phyloP scores from a whole-genome alignment of 2,329 filamentous ascomycete species.

The Onygenales sp. region DNA sequence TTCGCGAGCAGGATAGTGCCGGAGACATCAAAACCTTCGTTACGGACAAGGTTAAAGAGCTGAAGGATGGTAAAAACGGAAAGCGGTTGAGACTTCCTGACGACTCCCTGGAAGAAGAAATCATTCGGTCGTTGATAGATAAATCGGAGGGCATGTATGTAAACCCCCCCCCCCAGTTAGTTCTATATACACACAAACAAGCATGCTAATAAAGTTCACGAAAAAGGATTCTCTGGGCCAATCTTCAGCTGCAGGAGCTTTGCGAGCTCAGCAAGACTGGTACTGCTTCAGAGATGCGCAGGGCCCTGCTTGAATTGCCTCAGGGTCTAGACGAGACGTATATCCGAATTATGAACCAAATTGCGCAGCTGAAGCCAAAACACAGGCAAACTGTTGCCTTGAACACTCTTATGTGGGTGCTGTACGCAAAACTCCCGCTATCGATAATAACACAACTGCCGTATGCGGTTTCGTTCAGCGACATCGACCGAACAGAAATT shows the following conservation, averaged over 20 bases:
- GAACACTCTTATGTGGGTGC: neutral
- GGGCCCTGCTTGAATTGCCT: neutral
- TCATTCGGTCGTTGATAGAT: neutral
- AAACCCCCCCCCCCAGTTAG: neutral
- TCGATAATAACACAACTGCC: neutral
- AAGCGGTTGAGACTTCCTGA: neutral
- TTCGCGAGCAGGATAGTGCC: neutral
- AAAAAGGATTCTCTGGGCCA: constrained; percentile 1
- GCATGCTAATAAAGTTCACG: neutral
- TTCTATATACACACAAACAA: neutral
- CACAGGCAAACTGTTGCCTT: neutral
- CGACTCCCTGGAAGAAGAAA: neutral
- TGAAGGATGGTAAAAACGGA: neutral
- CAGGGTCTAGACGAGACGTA: neutral
- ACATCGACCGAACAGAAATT: neutral
- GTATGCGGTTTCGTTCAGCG: neutral
- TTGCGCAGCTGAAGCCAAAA: neutral
- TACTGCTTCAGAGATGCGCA: neutral
- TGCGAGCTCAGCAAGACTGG: neutral
- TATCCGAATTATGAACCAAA: neutral
- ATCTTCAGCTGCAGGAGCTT: neutral
- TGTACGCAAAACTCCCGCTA: neutral
- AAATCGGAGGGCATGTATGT: constrained; percentile 1
- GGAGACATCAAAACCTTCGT: constrained; percentile 1
- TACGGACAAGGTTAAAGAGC: neutral